phyloP scores from a whole-genome alignment of 83 land plant species.

The Larix sibirica region DNA sequence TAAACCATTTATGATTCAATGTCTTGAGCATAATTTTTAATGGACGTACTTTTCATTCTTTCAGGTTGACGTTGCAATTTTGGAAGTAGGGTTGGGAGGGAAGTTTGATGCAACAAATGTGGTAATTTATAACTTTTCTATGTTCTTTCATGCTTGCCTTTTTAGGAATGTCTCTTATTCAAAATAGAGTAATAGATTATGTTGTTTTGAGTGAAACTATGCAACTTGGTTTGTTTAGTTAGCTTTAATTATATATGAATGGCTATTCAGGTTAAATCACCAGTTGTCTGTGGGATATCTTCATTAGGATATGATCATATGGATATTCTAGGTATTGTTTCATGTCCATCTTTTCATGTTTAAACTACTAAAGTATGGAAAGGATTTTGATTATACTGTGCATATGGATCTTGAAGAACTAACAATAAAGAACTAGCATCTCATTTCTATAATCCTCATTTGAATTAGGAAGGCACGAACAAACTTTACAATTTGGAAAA shows the following conservation, averaged over 20 bases:
- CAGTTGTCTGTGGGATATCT: constrained; percentile 92
- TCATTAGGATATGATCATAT: constrained; percentile 98
- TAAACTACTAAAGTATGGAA: too few relatives aligned
- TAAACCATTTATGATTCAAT: not conserved
- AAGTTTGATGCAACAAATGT: constrained; percentile 96
- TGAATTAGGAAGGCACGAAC: not conserved
- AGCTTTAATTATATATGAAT: not conserved
- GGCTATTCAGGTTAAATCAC: constrained; percentile 68
- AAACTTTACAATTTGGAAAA: not conserved
- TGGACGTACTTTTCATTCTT: not conserved
- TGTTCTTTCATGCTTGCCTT: not conserved
- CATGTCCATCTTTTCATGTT: not conserved
- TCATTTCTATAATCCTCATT: not conserved
- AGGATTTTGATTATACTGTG: not conserved
- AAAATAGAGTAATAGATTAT: not conserved
- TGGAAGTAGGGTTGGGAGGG: constrained; percentile 98
- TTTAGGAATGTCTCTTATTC: not conserved
- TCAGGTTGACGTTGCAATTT: constrained; percentile 95
- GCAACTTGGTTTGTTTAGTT: not conserved
- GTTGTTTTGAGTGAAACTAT: not conserved
- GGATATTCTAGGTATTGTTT: constrained; percentile 85
- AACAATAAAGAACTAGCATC: not conserved
- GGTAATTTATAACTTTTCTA: constrained; percentile 42
- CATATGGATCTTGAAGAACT: not conserved
- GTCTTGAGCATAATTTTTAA: not conserved